A percentile compares a stretch with the other conserved stretches of the same genome.
These are phyloP conservation scores for Sporisorium iseilematis-ciliati DNA, from an alignment of 1,284 basidiomycete species.

Conservation along the genomic window DNA sequence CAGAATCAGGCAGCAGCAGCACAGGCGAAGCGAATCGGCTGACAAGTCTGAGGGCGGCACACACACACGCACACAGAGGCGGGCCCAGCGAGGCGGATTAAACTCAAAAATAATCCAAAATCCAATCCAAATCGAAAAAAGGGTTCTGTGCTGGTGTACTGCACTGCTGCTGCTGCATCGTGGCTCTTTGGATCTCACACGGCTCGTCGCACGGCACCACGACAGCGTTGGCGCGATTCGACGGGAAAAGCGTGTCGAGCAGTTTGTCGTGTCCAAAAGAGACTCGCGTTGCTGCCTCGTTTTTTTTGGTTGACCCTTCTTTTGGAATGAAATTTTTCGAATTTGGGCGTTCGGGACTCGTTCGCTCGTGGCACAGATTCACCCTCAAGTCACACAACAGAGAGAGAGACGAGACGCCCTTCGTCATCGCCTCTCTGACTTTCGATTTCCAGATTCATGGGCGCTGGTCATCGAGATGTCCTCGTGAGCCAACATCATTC, in stretches of 20 bases:
- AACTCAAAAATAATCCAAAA: conserved; percentile 9
- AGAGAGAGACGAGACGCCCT: not conserved
- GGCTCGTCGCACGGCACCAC: not conserved
- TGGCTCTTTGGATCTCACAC: not conserved
- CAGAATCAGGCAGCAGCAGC: too few relatives aligned
- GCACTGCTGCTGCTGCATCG: conserved; percentile 1
- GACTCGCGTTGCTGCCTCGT: conserved; percentile 5
- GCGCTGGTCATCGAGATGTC: not conserved
- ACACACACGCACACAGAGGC: not conserved
- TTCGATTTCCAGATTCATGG: conserved; percentile 2
- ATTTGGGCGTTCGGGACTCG: not conserved
- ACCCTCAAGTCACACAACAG: too few relatives aligned
- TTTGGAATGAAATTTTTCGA: conserved; percentile 2
- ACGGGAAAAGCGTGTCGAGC: conserved; percentile 3
- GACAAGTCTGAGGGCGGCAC: not conserved
- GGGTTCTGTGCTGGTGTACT: not conserved
- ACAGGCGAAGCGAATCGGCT: too few relatives aligned
- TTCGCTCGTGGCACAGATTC: not conserved
- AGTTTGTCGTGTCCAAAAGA: not conserved
- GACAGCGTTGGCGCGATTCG: not conserved
- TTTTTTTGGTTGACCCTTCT: not conserved
- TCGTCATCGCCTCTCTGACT: not conserved
- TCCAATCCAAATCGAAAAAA: not conserved
- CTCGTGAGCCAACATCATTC: not conserved
- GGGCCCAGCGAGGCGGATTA: conserved; percentile 2